Percentiles rank a stretch among this genome's conserved stretches.
Conservation (phyloP, 2,329 filamentous ascomycete species). For the Aspergillus nomiae region DNA sequence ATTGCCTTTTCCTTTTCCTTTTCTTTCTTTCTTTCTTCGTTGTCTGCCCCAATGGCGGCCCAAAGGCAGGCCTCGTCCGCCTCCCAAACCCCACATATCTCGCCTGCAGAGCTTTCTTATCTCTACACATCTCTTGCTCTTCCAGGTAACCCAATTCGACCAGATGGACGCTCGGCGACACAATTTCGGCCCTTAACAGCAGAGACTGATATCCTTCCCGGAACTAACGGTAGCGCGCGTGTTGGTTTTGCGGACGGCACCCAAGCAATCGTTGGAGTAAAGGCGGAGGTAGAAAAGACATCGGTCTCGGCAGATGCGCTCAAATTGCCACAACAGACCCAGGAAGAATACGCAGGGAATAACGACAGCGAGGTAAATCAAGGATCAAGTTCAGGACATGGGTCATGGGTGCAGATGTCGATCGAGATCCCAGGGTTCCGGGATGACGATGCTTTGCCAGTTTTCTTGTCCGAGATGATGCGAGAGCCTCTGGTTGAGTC, state of each 20-base stretch:
- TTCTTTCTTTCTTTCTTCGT: not conserved
- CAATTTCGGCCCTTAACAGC: constrained; percentile 91
- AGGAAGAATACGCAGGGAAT: constrained; percentile 25
- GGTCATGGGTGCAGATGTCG: constrained; percentile 82
- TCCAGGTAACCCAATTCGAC: constrained; percentile 73
- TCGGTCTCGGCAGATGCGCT: constrained; percentile 37
- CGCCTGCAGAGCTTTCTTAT: constrained; percentile 94
- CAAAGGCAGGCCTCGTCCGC: constrained; percentile 59
- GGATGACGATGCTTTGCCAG: constrained; percentile 86
- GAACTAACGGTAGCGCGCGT: constrained; percentile 87
- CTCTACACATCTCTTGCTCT: constrained; percentile 84
- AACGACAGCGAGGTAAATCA: constrained; percentile 29
- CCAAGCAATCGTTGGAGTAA: constrained; percentile 93
- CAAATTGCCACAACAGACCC: constrained; percentile 39
- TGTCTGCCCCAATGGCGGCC: constrained; percentile 57
- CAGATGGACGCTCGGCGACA: constrained; percentile 77
- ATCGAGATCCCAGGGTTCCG: constrained; percentile 89
- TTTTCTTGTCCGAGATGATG: constrained; percentile 86
- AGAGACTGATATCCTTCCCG: constrained; percentile 85
- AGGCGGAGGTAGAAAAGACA: constrained; percentile 87
- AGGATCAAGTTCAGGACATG: constrained; percentile 45
- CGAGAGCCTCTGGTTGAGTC: constrained; percentile 74
- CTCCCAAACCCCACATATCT: constrained; percentile 65
- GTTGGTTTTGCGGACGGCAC: constrained; percentile 95
- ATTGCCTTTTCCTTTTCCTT: not conserved